A percentile compares a stretch with the other conserved stretches of the same genome.
Conservation (phyloP, 108 stramenopile genomes). For the Skeletonema marinoi region DNA sequence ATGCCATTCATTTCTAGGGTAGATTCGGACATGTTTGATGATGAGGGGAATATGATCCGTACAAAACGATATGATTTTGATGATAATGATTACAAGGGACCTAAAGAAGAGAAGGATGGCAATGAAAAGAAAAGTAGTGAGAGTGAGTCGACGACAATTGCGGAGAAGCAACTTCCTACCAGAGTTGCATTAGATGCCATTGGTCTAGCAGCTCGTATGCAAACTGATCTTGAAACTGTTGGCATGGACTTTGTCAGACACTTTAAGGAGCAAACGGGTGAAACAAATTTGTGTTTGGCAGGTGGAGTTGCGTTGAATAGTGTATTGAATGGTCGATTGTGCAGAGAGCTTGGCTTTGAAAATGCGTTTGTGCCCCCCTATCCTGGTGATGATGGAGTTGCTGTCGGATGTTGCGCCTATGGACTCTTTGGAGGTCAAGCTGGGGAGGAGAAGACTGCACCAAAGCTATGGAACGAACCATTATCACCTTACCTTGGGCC, state of each 20-base stretch:
- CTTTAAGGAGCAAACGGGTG: slow-evolving; percentile 80
- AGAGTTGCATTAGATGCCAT: slow-evolving; percentile 85
- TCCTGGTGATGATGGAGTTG: slow-evolving; percentile 95
- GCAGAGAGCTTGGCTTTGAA: slow-evolving; percentile 82
- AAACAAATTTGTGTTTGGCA: slow-evolving; percentile 85
- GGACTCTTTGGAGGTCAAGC: slow-evolving; percentile 71
- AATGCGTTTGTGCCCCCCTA: slow-evolving; percentile 90
- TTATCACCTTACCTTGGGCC: slow-evolving; percentile 84
- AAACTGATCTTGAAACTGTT: slow-evolving; percentile 84
- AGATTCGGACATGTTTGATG: slow-evolving; percentile 82
- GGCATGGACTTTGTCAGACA: slow-evolving; percentile 82
- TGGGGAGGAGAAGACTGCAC: background rate
- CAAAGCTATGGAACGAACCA: slow-evolving; percentile 63
- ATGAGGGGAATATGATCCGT: slow-evolving; percentile 57
- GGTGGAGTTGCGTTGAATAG: slow-evolving; percentile 95
- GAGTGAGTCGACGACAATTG: slow-evolving; percentile 7
- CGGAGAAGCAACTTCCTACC: slow-evolving; percentile 61
- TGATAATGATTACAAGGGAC: slow-evolving; percentile 51
- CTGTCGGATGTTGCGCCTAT: slow-evolving; percentile 91
- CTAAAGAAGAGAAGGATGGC: background rate
- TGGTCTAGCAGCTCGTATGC: slow-evolving; percentile 72
- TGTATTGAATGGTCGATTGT: slow-evolving; percentile 88
- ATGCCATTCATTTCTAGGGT: slow-evolving; percentile 66
- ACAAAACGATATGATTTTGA: slow-evolving; percentile 81
- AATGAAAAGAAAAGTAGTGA: background rate